Conservation (phyloP, 1,284 basidiomycete genomes). For the Ganoderma sinense region DNA sequence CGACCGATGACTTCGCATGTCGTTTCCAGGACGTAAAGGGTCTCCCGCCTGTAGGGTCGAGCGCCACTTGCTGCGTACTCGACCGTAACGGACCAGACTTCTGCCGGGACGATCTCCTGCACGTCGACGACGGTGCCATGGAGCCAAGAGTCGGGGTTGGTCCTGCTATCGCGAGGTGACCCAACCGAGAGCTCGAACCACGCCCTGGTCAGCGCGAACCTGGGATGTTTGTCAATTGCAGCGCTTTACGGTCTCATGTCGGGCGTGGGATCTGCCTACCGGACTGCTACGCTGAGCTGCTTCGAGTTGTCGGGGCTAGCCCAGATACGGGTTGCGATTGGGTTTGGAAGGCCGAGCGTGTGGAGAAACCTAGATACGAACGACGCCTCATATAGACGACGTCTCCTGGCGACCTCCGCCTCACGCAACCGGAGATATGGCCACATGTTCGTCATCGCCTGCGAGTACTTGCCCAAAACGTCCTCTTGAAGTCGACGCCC, state of each 20-base stretch:
- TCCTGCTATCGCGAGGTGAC: conserved; percentile 34
- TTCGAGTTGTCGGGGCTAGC: conserved; percentile 61
- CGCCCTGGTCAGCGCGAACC: conserved; percentile 67
- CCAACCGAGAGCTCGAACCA: conserved; percentile 69
- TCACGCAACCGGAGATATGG: conserved; percentile 66
- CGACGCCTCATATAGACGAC: conserved; percentile 49
- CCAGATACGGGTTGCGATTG: conserved; percentile 61
- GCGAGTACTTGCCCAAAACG: conserved; percentile 47
- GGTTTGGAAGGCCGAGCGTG: conserved; percentile 29
- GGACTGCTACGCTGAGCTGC: conserved; percentile 61
- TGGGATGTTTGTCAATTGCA: conserved; percentile 33
- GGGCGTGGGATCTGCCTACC: conserved; percentile 47
- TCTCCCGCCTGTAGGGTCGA: conserved; percentile 31
- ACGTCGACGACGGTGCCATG: conserved; percentile 49
- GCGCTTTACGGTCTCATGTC: neutral
- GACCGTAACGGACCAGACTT: conserved; percentile 65
- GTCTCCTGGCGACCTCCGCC: conserved; percentile 48
- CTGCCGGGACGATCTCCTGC: conserved; percentile 57
- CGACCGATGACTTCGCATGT: conserved; percentile 76
- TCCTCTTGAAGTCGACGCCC: conserved; percentile 53
- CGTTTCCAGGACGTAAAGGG: conserved; percentile 63
- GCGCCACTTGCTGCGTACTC: conserved; percentile 26
- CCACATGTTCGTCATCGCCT: conserved; percentile 68
- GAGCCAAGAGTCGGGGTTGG: conserved; percentile 42
- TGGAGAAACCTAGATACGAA: conserved; percentile 53